Percentiles rank a stretch among this genome's conserved stretches.
phyloP scores from a whole-genome alignment of 306 rosid genomes.

The Oemleria cerasiformis region DNA sequence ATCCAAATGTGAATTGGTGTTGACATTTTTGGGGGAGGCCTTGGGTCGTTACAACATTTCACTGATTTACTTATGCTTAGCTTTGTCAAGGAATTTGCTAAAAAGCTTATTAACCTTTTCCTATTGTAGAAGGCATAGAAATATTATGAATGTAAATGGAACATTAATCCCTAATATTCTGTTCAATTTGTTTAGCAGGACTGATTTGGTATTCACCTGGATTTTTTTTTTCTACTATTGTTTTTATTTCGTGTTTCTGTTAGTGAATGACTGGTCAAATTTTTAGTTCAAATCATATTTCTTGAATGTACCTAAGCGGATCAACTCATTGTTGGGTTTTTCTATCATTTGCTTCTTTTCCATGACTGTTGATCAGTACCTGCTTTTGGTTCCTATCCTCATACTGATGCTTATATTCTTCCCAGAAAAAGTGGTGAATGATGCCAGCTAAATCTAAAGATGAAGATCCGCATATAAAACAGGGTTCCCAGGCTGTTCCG shows the following conservation, averaged over 20 bases:
- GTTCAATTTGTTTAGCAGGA: neutral
- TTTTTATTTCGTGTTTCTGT: slow-evolving; percentile 7
- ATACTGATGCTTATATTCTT: neutral
- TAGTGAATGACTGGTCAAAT: neutral
- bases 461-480: slow-evolving; percentile 35
- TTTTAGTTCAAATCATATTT: neutral
- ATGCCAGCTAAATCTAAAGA: slow-evolving; percentile 68
- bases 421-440: slow-evolving; percentile 41
- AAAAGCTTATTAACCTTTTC: neutral
- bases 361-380: slow-evolving; percentile 7
- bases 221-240: neutral
- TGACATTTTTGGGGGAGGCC: neutral
- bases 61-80: neutral
- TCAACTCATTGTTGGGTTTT: neutral
- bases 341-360: neutral
- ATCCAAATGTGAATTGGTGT: neutral
- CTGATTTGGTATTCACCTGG: neutral
- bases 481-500: slow-evolving; percentile 34
- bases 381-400: slow-evolving; percentile 2
- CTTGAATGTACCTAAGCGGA: neutral
- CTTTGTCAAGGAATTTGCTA: neutral
- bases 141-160: neutral
- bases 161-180: neutral
- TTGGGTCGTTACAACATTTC: neutral
- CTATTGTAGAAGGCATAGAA: neutral